A percentile compares a stretch with the other conserved stretches of the same genome.
Conservation (phyloP, 2,329 filamentous ascomycete species). For the Fusarium scirpi region DNA sequence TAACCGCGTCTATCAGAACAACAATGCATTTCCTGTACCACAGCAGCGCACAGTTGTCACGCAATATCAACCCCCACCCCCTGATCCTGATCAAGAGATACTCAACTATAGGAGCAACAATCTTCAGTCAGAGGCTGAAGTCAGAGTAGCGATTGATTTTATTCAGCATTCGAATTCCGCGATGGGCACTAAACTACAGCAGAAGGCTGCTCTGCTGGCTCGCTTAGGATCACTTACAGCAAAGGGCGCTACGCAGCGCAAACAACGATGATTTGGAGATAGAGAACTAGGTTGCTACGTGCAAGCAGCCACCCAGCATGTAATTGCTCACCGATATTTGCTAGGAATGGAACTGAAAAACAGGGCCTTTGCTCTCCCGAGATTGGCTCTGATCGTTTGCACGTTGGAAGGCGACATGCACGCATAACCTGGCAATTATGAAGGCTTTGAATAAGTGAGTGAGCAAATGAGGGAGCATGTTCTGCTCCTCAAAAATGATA, state of each 20-base stretch:
- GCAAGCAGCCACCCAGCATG: conserved; percentile 20
- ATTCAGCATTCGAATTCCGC: conserved; percentile 58
- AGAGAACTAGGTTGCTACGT: conserved; percentile 16
- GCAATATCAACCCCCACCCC: conserved; percentile 12
- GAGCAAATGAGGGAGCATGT: conserved; percentile 16
- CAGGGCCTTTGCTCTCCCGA: conserved; percentile 17
- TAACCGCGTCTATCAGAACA: conserved; percentile 19
- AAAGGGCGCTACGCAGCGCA: conserved; percentile 9
- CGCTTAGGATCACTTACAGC: conserved; percentile 35
- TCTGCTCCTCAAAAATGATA: conserved; percentile 18
- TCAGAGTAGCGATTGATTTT: conserved; percentile 72
- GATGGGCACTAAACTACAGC: conserved; percentile 35
- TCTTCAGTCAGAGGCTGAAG: conserved; percentile 70
- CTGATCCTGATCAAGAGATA: conserved; percentile 12
- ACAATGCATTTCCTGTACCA: conserved; percentile 2
- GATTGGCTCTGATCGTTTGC: conserved; percentile 21
- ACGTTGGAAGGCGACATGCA: conserved; percentile 21
- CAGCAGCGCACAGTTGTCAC: conserved; percentile 17
- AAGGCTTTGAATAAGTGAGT: conserved; percentile 11
- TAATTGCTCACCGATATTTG: conserved; percentile 14
- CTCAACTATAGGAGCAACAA: conserved; percentile 51
- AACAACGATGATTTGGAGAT: conserved; percentile 22
- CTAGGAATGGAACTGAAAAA: conserved; percentile 5
- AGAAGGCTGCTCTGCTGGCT: conserved; percentile 38
- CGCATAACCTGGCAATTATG: not conserved